Conservation (phyloP, 331 rosid genomes). For the Malus hybrid region DNA sequence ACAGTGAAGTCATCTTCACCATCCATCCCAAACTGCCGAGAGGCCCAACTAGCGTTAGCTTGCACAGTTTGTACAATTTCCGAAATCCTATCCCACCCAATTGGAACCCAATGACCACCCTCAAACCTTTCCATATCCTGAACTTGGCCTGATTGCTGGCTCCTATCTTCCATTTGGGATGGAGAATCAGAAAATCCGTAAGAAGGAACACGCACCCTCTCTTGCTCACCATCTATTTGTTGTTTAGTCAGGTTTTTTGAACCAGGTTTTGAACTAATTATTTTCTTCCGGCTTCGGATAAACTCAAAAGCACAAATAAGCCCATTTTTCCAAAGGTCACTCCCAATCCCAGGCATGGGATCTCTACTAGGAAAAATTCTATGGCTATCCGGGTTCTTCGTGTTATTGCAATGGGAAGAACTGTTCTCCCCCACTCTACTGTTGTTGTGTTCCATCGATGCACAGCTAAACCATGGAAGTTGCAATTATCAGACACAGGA, state of each 20-base stretch:
- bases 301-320: slow-evolving; percentile 89
- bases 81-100: slow-evolving; percentile 51
- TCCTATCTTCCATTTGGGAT: slow-evolving; percentile 19
- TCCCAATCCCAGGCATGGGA: slow-evolving; percentile 20
- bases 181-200: slow-evolving; percentile 26
- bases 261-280: slow-evolving; percentile 22
- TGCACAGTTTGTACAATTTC: slow-evolving; percentile 65
- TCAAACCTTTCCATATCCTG: slow-evolving; percentile 26
- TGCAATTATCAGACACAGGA: not conserved
- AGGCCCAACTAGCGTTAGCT: slow-evolving; percentile 49
- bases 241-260: slow-evolving; percentile 25
- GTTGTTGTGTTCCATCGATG: slow-evolving; percentile 26
- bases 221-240: slow-evolving; percentile 23
- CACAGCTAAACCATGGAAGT: not conserved
- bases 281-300: slow-evolving; percentile 38
- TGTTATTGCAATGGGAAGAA: slow-evolving; percentile 13
- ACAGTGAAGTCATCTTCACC: slow-evolving; percentile 61
- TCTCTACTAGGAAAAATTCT: slow-evolving; percentile 35
- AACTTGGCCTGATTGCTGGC: slow-evolving; percentile 10
- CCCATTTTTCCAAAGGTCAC: slow-evolving; percentile 80
- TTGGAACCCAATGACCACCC: slow-evolving; percentile 41
- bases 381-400: slow-evolving; percentile 39
- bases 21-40: slow-evolving; percentile 40
- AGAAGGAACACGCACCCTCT: slow-evolving; percentile 24
- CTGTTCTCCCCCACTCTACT: slow-evolving; percentile 21